These are phyloP conservation scores for Candida tammaniensis DNA, from an alignment of 805 yeast species.

Conservation along the genomic window DNA sequence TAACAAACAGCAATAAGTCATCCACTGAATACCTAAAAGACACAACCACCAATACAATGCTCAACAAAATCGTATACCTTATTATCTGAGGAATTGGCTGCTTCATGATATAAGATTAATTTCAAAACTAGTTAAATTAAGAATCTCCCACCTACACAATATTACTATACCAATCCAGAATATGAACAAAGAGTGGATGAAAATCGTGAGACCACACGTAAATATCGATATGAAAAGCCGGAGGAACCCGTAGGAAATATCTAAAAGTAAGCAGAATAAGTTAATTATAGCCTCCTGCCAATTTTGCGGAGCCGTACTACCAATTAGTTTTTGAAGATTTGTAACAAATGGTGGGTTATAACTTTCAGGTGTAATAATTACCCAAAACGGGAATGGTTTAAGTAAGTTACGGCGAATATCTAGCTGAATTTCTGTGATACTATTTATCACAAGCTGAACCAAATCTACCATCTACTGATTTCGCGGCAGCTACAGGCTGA, in stretches of 20 bases:
- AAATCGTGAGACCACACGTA: constrained; percentile 6
- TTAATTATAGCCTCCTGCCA: constrained; percentile 1
- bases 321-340: constrained; percentile 4
- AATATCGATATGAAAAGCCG: constrained; percentile 10
- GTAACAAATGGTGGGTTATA: constrained; percentile 26
- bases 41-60: too few relatives aligned
- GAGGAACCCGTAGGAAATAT: constrained; percentile 13
- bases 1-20: too few relatives aligned
- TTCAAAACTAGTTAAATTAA: neutral
- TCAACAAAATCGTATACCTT: too few relatives aligned
- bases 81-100: too few relatives aligned
- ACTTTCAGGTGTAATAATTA: constrained; percentile 20
- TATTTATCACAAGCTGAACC: neutral
- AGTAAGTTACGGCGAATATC: too few relatives aligned
- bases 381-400: constrained; percentile 14
- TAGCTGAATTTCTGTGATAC: constrained; percentile 5
- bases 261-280: constrained; percentile 8
- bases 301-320: neutral
- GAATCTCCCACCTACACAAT: constrained; percentile 10
- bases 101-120: too few relatives aligned
- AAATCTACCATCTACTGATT: too few relatives aligned
- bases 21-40: too few relatives aligned
- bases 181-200: constrained; percentile 5
- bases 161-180: constrained; percentile 5
- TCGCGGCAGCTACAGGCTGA: too few relatives aligned